Base-by-base conservation (phyloP, 257 asterid genomes). In the Nicotiana otophora region DNA sequence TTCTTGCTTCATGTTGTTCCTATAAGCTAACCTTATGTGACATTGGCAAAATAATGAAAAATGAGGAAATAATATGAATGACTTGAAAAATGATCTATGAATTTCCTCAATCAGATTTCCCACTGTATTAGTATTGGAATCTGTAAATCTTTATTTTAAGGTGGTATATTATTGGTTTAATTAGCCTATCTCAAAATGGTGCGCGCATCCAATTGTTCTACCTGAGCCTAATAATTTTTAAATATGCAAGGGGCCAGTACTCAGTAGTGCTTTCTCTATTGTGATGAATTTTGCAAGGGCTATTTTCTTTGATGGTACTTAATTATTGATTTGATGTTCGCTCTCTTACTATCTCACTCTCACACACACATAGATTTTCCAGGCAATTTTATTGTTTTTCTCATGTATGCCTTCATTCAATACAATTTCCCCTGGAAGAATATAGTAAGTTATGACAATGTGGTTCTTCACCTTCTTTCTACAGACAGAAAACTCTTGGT, bases 401-500 rank as follows among this genome's bases (percentile, higher is more conserved):
- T 74, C 42, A 74, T 48, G 80, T 23, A 74, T 70, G 78, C 11
- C 20, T 15, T 42, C n/a, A 11, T 70, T 70, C 33, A 48, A 6
- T 74, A 26, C 39, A 74, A 33, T 58, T 7, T 60, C 55, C 54
- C 42, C 31, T 31, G 7, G 4, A 72, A 42, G 23, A 60, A 75
- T 77, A 60, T 48, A 74, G 28, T 14, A 74, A 23, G 17, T 66
- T 51, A 28, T 70, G 19, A n/a, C 66, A 64, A 26, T 69, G 17
- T 78, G 64, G 30, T 55, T 16, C 33, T 53, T 34, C 54, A 30
- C 61, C 39, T 72, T 83, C 83, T 39, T 85, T 81, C 80, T 84
- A 82, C 94, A 96, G 98, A 93, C 98, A 94, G 89, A 96, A 96
- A 88, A 93, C 99, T 12, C 97, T 94, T 67, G 99, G 99, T 58